Evolutionary conservation across 371 early-diverging fungal genomes (phyloP).

Genomic region (Lichtheimia ornata): DNA sequence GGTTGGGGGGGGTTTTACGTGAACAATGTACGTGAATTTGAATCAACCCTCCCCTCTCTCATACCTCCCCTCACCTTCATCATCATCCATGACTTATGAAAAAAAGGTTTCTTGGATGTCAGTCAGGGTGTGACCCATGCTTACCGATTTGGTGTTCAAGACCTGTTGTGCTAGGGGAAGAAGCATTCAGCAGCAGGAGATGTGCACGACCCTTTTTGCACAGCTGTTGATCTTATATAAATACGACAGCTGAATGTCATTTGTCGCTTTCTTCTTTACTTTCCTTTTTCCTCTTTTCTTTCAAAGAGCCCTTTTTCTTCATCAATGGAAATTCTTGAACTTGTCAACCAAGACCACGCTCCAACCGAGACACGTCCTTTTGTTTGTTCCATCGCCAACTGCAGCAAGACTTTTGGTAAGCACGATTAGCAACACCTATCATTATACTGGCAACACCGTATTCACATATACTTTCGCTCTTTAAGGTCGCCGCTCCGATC

Average conservation of each 20-base stretch:
- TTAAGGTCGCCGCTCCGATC: slow-evolving; percentile 62
- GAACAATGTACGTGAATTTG: background rate
- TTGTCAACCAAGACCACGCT: slow-evolving; percentile 19
- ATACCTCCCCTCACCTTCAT: background rate
- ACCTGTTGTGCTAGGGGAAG: slow-evolving; percentile 7
- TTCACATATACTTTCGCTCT: no score
- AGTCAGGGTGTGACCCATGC: slow-evolving; percentile 8
- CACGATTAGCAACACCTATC: background rate
- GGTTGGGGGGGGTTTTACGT: no score
- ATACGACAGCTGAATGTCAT: slow-evolving; percentile 9
- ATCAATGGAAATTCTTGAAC: slow-evolving; percentile 25
- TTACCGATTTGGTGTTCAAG: slow-evolving; percentile 4
- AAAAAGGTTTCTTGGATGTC: no score
- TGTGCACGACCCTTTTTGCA: slow-evolving; percentile 17
- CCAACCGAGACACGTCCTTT: slow-evolving; percentile 21
- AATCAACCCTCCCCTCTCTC: background rate
- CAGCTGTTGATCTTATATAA: slow-evolving; percentile 15
- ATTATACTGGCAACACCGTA: no score
- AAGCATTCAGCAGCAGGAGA: slow-evolving; percentile 8
- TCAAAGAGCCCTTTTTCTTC: background rate
- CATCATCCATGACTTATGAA: no score
- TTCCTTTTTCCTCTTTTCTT: slow-evolving; percentile 11
- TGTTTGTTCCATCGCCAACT: slow-evolving; percentile 15
- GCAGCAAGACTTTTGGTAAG: slow-evolving; percentile 23
- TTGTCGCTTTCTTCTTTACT: background rate